Evolutionary conservation across 148 eudicot species (phyloP).

Genomic region (Dysphania ambrosioides): DNA sequence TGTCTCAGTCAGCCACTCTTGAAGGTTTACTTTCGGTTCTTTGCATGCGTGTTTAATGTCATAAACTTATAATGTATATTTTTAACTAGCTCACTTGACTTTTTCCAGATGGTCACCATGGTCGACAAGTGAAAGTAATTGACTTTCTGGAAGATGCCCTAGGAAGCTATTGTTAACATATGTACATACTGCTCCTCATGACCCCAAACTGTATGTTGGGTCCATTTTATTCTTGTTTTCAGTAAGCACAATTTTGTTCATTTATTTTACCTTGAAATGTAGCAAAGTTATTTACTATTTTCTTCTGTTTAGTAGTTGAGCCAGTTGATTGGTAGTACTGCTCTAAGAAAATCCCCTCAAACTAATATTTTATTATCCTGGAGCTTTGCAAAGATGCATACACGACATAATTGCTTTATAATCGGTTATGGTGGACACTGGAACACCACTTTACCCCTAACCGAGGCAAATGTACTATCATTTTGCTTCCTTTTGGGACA

Average conservation of each 20-base stretch:
- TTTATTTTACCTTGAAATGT: constrained; percentile 15
- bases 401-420: not conserved
- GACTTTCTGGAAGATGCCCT: constrained; percentile 22
- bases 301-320: constrained; percentile 6
- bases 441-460: not conserved
- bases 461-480: not conserved
- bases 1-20: constrained; percentile 10
- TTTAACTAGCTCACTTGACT: constrained; percentile 8
- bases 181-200: constrained; percentile 24
- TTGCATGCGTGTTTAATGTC: constrained; percentile 2
- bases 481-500: not conserved
- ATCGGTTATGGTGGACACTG: not conserved
- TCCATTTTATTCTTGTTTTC: not conserved
- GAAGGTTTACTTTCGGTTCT: constrained; percentile 17
- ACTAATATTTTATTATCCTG: not conserved
- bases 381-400: not conserved
- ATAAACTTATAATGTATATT: not conserved
- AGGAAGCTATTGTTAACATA: constrained; percentile 8
- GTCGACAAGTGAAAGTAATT: constrained; percentile 29
- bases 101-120: constrained; percentile 27
- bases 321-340: constrained; percentile 11
- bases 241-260: not conserved
- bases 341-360: not conserved
- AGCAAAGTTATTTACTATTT: not conserved
- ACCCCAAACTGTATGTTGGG: constrained; percentile 17